Percentiles rank a stretch among this genome's conserved stretches.
Conservation (phyloP, 73 alveolate species). For the Uronychia binucleata region DNA sequence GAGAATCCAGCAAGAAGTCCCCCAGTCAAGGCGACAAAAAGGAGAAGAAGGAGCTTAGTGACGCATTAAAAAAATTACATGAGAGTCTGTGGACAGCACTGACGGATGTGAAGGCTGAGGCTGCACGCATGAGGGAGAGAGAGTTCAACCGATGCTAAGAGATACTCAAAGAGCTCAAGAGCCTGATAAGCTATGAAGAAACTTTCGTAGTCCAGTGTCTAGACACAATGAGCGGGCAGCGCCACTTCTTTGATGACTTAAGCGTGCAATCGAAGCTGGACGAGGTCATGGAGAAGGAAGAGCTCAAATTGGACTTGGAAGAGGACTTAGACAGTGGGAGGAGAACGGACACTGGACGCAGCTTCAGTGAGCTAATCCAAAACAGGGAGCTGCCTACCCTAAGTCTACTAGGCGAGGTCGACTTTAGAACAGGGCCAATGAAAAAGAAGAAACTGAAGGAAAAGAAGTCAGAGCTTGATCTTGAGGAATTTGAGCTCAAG, state of each 20-base stretch:
- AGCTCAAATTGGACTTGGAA: conserved; percentile 17
- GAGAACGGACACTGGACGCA: background rate
- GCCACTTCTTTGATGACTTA: background rate
- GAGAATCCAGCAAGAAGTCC: too few species aligned
- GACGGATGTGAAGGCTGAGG: too few species aligned
- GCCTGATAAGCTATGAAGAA: conserved; percentile 29
- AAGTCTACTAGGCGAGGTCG: background rate
- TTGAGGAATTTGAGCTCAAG: background rate
- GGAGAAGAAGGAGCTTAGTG: too few species aligned
- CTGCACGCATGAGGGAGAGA: conserved; percentile 18
- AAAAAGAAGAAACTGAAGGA: conserved; percentile 37
- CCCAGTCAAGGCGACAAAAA: too few species aligned
- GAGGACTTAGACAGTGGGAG: background rate
- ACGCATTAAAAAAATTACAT: too few species aligned
- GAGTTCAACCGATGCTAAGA: background rate
- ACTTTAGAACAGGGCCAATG: conserved; percentile 7
- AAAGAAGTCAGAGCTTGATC: background rate
- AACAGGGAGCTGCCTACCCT: conserved; percentile 8
- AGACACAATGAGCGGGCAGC: background rate
- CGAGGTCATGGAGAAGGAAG: conserved; percentile 3
- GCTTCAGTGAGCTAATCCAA: background rate
- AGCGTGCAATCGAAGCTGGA: background rate
- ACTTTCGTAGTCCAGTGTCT: conserved; percentile 34
- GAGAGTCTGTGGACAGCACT: too few species aligned
- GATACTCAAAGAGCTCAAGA: conserved; percentile 3